Conservation (phyloP, 306 rosid species). For the Mimosa pudica region DNA sequence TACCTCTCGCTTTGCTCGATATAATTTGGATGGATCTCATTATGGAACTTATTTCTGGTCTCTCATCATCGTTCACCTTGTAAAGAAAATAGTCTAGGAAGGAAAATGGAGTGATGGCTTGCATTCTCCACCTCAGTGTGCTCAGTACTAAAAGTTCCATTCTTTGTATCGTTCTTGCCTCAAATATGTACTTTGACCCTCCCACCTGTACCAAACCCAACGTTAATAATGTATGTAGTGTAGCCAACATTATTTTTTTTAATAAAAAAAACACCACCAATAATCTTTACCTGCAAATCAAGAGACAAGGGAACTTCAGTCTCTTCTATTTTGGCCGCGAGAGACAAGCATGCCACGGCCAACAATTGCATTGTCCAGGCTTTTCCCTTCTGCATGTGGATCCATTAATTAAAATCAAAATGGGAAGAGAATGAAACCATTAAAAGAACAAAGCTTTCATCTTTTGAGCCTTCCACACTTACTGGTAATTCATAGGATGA, state of each 20-base stretch:
- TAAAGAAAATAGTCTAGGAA: slow-evolving; percentile 75
- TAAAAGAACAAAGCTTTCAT: not conserved
- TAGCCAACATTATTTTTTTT: not conserved
- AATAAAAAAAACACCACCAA: not conserved
- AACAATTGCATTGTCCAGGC: slow-evolving; percentile 85
- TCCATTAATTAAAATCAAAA: slow-evolving; percentile 31
- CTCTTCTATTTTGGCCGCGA: slow-evolving; percentile 92
- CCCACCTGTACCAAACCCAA: slow-evolving; percentile 48
- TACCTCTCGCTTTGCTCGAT: slow-evolving; percentile 62
- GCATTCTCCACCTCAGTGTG: slow-evolving; percentile 94
- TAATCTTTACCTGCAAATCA: slow-evolving; percentile 73
- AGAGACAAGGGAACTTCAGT: slow-evolving; percentile 59
- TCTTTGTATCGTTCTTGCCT: slow-evolving; percentile 73
- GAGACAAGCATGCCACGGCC: slow-evolving; percentile 84
- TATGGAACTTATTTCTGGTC: slow-evolving; percentile 47
- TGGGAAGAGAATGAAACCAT: not conserved
- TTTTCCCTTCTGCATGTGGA: slow-evolving; percentile 54
- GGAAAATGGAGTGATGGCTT: slow-evolving; percentile 84
- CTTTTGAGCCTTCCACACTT: slow-evolving; percentile 48
- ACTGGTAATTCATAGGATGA: slow-evolving; percentile 78
- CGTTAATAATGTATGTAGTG: not conserved
- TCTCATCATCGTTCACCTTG: slow-evolving; percentile 59
- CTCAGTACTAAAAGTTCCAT: slow-evolving; percentile 89
- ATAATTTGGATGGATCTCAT: slow-evolving; percentile 57
- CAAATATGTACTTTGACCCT: slow-evolving; percentile 72